Base-by-base conservation (phyloP, 441 rosid genomes). In the Eutrema salsugineum region DNA sequence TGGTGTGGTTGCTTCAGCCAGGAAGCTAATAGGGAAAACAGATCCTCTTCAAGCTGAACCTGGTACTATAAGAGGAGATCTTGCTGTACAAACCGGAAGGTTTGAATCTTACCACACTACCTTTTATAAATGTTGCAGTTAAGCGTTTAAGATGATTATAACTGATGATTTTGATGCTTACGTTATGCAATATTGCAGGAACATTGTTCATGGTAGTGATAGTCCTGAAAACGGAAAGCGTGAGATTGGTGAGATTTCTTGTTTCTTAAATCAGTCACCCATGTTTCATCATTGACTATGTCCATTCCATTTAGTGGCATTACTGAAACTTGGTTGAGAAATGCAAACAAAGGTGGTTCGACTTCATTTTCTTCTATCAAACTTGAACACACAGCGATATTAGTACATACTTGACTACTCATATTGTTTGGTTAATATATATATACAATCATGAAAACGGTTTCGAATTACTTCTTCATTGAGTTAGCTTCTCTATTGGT, bases 51-150 rank as follows among this genome's bases (percentile, higher is more conserved):
- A 88, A 79, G 97, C 99, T 76, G 97, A 94, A 78, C 97, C 97
- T 32, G 97, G 99, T 73, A 91, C 99, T n/a, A 91, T 94, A 32
- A 83, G 97, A 75, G 99, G 99, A 39, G 97, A 94, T 79, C 86
- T 94, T 42, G 95, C 99, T 42, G 96, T 94, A 68, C 97, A 94
- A 84, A 91, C 97, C 2, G 99, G 99, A 84, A 90, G 99, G 99
- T 94, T 79, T 35, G 85, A 38, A 59, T 65, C 17, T 55, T 32
- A 10, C 39, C 46, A 19, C 11, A 9, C 38, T 30, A 36, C 17
- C 61, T 19, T 16, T 36, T 0, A 17, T 5, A 5, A 36, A 11
- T 36, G 44, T 4, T 36, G 44, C 8, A 32, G 10, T 24, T 10
- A 46, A 46, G 24, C 22, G 11, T 11, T 11, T 55, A 16, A 55